These are phyloP conservation scores for Viridothelium virens DNA, from an alignment of 495 filamentous ascomycete species.

Conservation along the genomic window DNA sequence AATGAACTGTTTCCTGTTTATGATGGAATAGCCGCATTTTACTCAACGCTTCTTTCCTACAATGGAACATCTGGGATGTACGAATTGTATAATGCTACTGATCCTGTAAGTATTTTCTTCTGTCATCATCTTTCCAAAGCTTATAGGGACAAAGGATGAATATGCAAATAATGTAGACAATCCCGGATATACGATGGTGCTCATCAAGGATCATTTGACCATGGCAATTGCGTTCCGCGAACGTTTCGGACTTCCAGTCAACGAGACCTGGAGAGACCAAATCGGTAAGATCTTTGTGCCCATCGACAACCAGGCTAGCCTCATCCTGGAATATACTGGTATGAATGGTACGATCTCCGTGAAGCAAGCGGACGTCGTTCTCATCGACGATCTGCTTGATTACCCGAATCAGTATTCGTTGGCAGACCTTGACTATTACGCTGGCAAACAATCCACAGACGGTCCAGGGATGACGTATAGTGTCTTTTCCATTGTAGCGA, in stretches of 20 bases:
- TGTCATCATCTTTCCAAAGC: not conserved
- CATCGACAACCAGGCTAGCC: constrained; percentile 37
- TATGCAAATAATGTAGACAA: constrained; percentile 66
- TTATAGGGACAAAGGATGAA: constrained; percentile 45
- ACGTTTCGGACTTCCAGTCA: constrained; percentile 46
- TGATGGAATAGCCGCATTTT: constrained; percentile 51
- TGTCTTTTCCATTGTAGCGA: constrained; percentile 55
- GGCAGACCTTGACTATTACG: constrained; percentile 56
- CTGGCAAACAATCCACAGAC: constrained; percentile 53
- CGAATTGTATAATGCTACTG: constrained; percentile 60
- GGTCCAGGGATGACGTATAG: constrained; percentile 63
- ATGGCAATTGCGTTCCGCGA: constrained; percentile 51
- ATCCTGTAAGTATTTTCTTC: constrained; percentile 49
- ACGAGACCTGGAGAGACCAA: constrained; percentile 37
- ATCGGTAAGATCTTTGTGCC: constrained; percentile 35
- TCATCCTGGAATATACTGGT: constrained; percentile 60
- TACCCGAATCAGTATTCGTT: constrained; percentile 51
- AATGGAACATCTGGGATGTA: constrained; percentile 46
- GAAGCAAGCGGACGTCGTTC: constrained; percentile 59
- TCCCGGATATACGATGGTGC: constrained; percentile 64
- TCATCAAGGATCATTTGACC: constrained; percentile 51
- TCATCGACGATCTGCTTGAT: constrained; percentile 51
- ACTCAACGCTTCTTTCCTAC: constrained; percentile 45
- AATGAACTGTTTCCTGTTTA: constrained; percentile 51
- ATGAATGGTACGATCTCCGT: constrained; percentile 58